phyloP scores from a whole-genome alignment of 805 yeast genomes.

The Candida quercuum region DNA sequence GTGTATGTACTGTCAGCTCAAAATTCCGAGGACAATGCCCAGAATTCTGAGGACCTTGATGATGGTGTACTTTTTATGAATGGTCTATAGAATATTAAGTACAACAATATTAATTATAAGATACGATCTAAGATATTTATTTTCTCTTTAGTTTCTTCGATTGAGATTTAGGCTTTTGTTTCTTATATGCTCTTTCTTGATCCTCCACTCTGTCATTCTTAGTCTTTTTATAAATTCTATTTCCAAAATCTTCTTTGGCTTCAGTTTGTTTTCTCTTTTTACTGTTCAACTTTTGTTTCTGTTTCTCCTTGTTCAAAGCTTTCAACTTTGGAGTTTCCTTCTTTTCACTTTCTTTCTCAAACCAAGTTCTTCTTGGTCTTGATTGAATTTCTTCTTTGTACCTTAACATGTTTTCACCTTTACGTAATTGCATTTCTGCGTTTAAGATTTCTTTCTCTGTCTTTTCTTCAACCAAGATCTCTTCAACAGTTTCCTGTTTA shows the following conservation, averaged over 20 bases:
- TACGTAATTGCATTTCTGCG: constrained; percentile 87
- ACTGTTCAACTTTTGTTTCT: constrained; percentile 46
- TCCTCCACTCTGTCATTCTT: constrained; percentile 58
- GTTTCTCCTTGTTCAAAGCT: constrained; percentile 25
- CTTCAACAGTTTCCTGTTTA: constrained; percentile 59
- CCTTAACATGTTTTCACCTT: constrained; percentile 78
- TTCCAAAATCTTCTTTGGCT: constrained; percentile 46
- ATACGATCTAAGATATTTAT: background rate
- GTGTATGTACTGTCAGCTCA: no score
- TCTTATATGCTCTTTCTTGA: constrained; percentile 33
- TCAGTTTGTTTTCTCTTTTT: constrained; percentile 71
- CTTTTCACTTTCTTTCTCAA: constrained; percentile 52
- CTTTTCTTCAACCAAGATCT: constrained; percentile 82
- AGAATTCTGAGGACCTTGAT: no score
- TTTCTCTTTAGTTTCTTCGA: background rate
- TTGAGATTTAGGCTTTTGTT: constrained; percentile 13
- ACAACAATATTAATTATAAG: no score
- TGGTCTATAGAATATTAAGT: no score
- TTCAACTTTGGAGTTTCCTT: constrained; percentile 27
- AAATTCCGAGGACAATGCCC: no score
- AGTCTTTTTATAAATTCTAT: constrained; percentile 74
- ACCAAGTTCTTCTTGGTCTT: constrained; percentile 97
- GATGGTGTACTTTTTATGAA: no score
- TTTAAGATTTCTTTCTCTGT: constrained; percentile 77
- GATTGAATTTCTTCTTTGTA: constrained; percentile 79